Evolutionary conservation across 1,284 basidiomycete species (phyloP).

Genomic region (Prillingera fragicola): DNA sequence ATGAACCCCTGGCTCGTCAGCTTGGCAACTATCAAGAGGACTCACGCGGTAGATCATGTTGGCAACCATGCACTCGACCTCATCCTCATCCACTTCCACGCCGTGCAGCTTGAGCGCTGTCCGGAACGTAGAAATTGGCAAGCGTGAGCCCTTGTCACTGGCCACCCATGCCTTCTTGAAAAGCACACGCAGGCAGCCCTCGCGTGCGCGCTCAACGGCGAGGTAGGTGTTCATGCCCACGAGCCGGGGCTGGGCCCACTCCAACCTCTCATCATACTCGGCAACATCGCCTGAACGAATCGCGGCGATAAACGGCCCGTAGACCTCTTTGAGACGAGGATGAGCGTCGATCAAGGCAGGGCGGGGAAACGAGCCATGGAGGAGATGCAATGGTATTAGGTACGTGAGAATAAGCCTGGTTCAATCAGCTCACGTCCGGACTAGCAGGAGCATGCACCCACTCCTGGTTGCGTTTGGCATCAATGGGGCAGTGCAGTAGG

Average conservation of each 20-base stretch:
- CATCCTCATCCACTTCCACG: conserved; percentile 55
- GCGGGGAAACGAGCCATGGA: conserved; percentile 78
- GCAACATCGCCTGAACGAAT: conserved; percentile 71
- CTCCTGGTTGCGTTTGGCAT: conserved; percentile 71
- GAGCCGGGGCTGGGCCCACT: conserved; percentile 60
- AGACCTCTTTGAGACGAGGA: conserved; percentile 67
- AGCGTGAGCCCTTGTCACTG: conserved; percentile 63
- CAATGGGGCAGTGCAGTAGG: conserved; percentile 69
- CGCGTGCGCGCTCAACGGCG: conserved; percentile 78
- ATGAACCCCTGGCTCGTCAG: conserved; percentile 61
- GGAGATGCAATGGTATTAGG: conserved; percentile 78
- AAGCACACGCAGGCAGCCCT: conserved; percentile 75
- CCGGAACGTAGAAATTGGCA: conserved; percentile 72
- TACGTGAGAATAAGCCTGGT: conserved; percentile 79
- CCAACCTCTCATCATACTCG: conserved; percentile 72
- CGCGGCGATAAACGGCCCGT: conserved; percentile 71
- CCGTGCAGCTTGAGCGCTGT: conserved; percentile 63
- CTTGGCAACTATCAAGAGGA: neutral
- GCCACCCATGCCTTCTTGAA: conserved; percentile 86
- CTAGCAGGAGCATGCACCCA: conserved; percentile 48
- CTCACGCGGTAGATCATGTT: conserved; percentile 80
- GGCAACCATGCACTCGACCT: conserved; percentile 88
- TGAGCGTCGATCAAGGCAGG: conserved; percentile 62
- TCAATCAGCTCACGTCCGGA: neutral
- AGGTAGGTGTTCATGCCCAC: conserved; percentile 79